These are phyloP conservation scores for Acaromyces ingoldii DNA, from an alignment of 1,284 basidiomycete species.

Conservation along the genomic window DNA sequence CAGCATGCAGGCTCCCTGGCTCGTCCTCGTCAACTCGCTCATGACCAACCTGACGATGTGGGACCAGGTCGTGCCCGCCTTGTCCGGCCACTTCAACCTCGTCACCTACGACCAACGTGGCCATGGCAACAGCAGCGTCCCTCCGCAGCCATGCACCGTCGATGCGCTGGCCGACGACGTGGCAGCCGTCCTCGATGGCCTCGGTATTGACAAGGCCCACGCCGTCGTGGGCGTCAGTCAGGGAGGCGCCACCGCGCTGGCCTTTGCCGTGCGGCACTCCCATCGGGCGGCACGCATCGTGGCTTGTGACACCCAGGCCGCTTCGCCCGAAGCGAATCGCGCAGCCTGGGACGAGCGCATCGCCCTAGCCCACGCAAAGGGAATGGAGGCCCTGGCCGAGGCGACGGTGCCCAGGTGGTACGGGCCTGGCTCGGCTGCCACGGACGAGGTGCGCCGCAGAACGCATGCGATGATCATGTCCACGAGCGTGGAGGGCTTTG, in stretches of 20 bases:
- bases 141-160: conserved; percentile 49
- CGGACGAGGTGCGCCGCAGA: conserved; percentile 23
- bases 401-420: conserved; percentile 54
- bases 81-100: conserved; percentile 51
- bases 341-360: conserved; percentile 55
- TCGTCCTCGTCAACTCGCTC: conserved; percentile 54
- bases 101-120: conserved; percentile 54
- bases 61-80: conserved; percentile 49
- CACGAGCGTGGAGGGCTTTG: conserved; percentile 53
- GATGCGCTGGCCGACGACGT: conserved; percentile 52
- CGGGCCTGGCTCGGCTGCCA: conserved; percentile 39
- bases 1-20: conserved; percentile 42
- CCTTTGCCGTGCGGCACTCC: conserved; percentile 51
- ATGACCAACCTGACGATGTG: conserved; percentile 55
- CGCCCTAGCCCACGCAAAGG: conserved; percentile 39
- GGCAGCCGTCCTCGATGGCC: conserved; percentile 48
- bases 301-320: conserved; percentile 54
- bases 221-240: conserved; percentile 54
- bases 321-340: conserved; percentile 52
- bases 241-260: conserved; percentile 54
- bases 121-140: conserved; percentile 50
- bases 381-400: conserved; percentile 51
- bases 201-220: conserved; percentile 41
- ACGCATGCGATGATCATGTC: conserved; percentile 39
- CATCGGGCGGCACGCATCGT: conserved; percentile 45